phyloP scores from a whole-genome alignment of 1,284 basidiomycete genomes.

The Trichosporon coremiiforme region DNA sequence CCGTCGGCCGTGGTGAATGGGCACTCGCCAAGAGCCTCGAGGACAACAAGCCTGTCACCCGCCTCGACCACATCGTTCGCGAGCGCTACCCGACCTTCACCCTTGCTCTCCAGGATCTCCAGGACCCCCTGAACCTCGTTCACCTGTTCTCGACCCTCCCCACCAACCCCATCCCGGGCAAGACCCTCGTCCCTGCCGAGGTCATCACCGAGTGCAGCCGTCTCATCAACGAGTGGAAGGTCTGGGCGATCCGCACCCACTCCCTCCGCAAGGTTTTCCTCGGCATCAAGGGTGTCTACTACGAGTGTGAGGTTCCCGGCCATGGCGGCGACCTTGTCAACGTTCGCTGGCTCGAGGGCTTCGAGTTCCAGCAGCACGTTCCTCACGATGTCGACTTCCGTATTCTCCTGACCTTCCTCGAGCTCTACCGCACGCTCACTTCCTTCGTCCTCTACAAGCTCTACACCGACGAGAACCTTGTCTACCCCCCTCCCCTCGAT shows the following conservation, averaged over 20 bases:
- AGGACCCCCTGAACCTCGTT: slow-evolving; percentile 94
- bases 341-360: slow-evolving; percentile 92
- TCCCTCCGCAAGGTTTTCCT: slow-evolving; percentile 90
- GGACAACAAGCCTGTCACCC: slow-evolving; percentile 84
- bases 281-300: slow-evolving; percentile 98
- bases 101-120: slow-evolving; percentile 92
- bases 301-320: slow-evolving; percentile 80
- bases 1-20: slow-evolving; percentile 93
- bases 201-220: slow-evolving; percentile 89
- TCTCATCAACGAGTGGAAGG: slow-evolving; percentile 81
- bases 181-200: slow-evolving; percentile 71
- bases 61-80: slow-evolving; percentile 95
- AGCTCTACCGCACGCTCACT: slow-evolving; percentile 95
- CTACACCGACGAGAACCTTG: slow-evolving; percentile 88
- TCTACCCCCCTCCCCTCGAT: slow-evolving; percentile 94
- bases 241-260: slow-evolving; percentile 89
- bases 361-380: slow-evolving; percentile 95
- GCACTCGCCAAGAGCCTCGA: slow-evolving; percentile 90
- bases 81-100: slow-evolving; percentile 98
- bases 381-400: slow-evolving; percentile 95
- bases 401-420: slow-evolving; percentile 96
- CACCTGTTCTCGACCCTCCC: slow-evolving; percentile 90
- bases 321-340: slow-evolving; percentile 76
- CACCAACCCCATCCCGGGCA: slow-evolving; percentile 65
- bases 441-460: slow-evolving; percentile 97